Percentiles rank a stretch among this genome's conserved stretches.
Evolutionary conservation across 768 basidiomycete genomes (phyloP).

Genomic region (Amanita phalloides): DNA sequence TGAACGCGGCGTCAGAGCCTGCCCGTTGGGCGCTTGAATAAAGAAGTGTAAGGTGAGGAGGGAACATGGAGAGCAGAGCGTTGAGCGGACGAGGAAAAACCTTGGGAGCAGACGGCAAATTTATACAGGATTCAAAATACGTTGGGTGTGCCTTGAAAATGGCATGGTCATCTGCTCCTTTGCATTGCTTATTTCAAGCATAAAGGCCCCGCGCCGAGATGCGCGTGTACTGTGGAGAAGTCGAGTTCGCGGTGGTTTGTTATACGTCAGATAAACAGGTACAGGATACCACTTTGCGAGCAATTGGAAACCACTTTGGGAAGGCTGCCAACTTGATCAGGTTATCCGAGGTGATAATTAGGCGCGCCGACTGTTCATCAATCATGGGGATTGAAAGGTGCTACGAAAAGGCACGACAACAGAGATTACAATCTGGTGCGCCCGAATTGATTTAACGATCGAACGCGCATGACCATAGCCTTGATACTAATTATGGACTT

Average conservation of each 20-base stretch:
- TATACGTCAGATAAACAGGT: not conserved
- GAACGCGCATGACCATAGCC: constrained; percentile 3
- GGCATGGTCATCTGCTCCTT: not conserved
- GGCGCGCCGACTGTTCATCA: not conserved
- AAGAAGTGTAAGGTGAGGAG: constrained; percentile 26
- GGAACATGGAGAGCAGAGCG: constrained; percentile 7
- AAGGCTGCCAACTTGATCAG: not conserved
- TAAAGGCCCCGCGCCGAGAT: not conserved
- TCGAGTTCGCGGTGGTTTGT: not conserved
- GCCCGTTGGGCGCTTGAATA: constrained; percentile 40
- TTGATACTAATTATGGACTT: constrained; percentile 3
- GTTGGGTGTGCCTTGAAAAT: not conserved
- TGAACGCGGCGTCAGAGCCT: constrained; percentile 47
- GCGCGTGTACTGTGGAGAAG: not conserved
- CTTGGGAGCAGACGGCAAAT: not conserved
- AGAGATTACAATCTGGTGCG: not conserved
- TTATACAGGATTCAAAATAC: not conserved
- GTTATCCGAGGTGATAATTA: constrained; percentile 6
- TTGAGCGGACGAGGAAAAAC: not conserved
- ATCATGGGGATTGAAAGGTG: not conserved
- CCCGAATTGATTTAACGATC: constrained; percentile 1
- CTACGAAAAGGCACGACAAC: not conserved
- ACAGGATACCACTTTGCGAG: not conserved
- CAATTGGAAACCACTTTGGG: not conserved
- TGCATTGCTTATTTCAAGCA: not conserved